Conservation (phyloP, 148 eudicot species). For the Pouteria glomerata region DNA sequence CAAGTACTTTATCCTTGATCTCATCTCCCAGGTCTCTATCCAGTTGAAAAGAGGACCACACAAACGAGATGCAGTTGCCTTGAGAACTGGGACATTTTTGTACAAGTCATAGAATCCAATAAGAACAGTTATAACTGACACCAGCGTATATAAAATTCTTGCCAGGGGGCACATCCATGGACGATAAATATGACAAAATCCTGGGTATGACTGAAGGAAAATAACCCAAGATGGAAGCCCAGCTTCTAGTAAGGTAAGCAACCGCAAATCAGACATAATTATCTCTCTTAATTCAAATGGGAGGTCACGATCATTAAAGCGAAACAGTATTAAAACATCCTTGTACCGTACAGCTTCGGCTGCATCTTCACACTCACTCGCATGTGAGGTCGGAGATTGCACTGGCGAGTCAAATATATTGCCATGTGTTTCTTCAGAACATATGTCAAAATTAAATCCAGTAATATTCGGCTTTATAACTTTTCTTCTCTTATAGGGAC, state of each 20-base stretch:
- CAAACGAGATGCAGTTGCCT: slow-evolving; percentile 85
- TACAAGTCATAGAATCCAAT: slow-evolving; percentile 94
- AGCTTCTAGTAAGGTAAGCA: slow-evolving; percentile 85
- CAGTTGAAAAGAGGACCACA: slow-evolving; percentile 91
- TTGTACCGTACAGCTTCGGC: slow-evolving; percentile 59
- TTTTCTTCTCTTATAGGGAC: slow-evolving; percentile 85
- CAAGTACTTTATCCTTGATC: slow-evolving; percentile 79
- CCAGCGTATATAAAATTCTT: slow-evolving; percentile 65
- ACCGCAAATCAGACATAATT: slow-evolving; percentile 65
- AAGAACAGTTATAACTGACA: slow-evolving; percentile 76
- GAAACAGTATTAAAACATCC: slow-evolving; percentile 72
- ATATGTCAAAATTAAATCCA: slow-evolving; percentile 32
- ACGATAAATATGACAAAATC: slow-evolving; percentile 77
- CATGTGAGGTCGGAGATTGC: slow-evolving; percentile 26
- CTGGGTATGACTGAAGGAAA: slow-evolving; percentile 94
- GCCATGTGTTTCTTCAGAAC: slow-evolving; percentile 33
- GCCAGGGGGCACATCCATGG: slow-evolving; percentile 99
- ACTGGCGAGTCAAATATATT: slow-evolving; percentile 37
- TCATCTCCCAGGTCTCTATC: slow-evolving; percentile 99
- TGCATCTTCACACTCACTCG: slow-evolving; percentile 47
- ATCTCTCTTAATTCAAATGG: slow-evolving; percentile 71
- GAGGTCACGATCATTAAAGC: slow-evolving; percentile 78
- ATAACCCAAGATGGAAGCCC: slow-evolving; percentile 99
- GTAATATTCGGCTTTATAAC: slow-evolving; percentile 34
- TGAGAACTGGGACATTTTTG: slow-evolving; percentile 93